Evolutionary conservation across 352 stramenopile genomes (phyloP).

Genomic region (Pythium scleroteichum): DNA sequence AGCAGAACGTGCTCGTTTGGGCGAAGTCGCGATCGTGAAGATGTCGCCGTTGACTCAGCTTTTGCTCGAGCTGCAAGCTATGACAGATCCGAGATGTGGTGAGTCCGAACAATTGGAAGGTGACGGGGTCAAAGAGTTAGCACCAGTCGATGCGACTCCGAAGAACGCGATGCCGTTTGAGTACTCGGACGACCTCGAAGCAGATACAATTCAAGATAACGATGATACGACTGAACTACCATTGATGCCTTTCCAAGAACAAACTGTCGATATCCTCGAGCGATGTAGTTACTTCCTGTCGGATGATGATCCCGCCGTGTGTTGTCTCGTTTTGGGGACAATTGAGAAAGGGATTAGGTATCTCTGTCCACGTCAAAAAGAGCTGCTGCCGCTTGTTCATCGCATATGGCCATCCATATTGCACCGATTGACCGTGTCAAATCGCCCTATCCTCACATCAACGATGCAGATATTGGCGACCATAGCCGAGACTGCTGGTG

Average conservation of each 20-base stretch:
- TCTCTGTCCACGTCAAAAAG: conserved; percentile 40
- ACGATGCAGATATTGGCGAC: conserved; percentile 55
- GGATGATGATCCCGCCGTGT: conserved; percentile 63
- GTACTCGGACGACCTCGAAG: conserved; percentile 34
- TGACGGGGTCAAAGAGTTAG: too few species aligned
- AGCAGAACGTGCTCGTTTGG: conserved; percentile 2
- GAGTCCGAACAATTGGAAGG: too few species aligned
- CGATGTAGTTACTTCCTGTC: conserved; percentile 77
- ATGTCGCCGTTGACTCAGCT: conserved; percentile 46
- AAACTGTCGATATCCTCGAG: conserved; percentile 76
- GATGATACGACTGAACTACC: conserved; percentile 31
- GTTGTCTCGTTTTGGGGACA: conserved; percentile 72
- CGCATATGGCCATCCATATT: conserved; percentile 74
- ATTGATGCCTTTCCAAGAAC: conserved; percentile 40
- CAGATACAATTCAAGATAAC: conserved; percentile 1
- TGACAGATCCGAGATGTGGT: conserved; percentile 23
- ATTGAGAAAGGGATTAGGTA: conserved; percentile 65
- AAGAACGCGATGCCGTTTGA: conserved; percentile 77
- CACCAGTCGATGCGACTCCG: not conserved
- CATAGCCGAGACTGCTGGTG: conserved; percentile 51
- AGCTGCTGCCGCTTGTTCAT: conserved; percentile 75
- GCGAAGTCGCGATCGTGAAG: not conserved
- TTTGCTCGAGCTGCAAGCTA: conserved; percentile 63
- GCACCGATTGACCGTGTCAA: conserved; percentile 51
- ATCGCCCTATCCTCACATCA: conserved; percentile 63